These are phyloP conservation scores for Dendryphion nanum DNA, from an alignment of 2,329 filamentous ascomycete genomes.

Conservation along the genomic window DNA sequence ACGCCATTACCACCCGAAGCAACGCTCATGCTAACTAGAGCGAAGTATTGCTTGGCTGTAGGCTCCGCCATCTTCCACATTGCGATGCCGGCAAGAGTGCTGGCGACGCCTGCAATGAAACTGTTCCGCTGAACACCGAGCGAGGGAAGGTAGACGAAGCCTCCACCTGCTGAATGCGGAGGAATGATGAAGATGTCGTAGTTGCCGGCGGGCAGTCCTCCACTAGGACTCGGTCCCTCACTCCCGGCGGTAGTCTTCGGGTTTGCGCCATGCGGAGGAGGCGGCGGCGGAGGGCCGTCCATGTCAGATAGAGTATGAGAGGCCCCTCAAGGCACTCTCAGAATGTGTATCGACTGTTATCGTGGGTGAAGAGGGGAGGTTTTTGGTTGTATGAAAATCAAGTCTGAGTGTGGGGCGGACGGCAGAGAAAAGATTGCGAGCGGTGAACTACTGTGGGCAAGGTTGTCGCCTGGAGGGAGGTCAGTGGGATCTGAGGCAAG, in stretches of 20 bases:
- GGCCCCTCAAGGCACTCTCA: slow-evolving; percentile 10
- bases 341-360: not conserved
- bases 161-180: slow-evolving; percentile 81
- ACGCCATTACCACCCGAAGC: slow-evolving; percentile 66
- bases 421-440: too few relatives aligned
- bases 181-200: slow-evolving; percentile 98
- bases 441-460: too few relatives aligned
- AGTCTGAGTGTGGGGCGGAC: slow-evolving; percentile 2
- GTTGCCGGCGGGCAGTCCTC: slow-evolving; percentile 78
- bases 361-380: not conserved
- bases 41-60: slow-evolving; percentile 70
- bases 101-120: slow-evolving; percentile 82
- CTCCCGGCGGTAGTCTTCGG: slow-evolving; percentile 57
- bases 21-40: slow-evolving; percentile 60
- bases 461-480: too few relatives aligned
- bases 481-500: too few relatives aligned
- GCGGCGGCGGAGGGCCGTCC: slow-evolving; percentile 65
- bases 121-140: slow-evolving; percentile 83
- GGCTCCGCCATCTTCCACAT: slow-evolving; percentile 74
- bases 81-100: slow-evolving; percentile 69
- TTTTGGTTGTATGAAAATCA: not conserved
- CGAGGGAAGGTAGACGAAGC: slow-evolving; percentile 93
- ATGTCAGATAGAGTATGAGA: slow-evolving; percentile 25
- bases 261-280: slow-evolving; percentile 79
- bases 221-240: slow-evolving; percentile 10